These are phyloP conservation scores for Thinopyrum elongatum DNA, from an alignment of 176 grass and related monocot species.

Conservation along the genomic window DNA sequence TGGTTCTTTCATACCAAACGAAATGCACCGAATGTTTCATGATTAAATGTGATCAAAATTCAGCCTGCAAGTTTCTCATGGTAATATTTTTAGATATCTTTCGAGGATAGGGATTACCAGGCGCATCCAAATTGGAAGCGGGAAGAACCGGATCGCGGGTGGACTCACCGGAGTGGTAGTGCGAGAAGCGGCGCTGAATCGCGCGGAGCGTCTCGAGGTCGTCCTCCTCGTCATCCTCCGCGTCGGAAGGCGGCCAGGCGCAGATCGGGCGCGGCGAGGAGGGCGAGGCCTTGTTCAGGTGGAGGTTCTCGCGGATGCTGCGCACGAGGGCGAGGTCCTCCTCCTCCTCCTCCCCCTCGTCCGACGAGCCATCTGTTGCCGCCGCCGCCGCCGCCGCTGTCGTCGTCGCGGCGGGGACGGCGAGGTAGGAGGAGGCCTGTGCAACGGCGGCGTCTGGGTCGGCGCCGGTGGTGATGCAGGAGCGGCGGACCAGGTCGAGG, in stretches of 20 bases:
- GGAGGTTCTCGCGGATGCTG: conserved; percentile 60
- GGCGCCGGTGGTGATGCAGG: conserved; percentile 56
- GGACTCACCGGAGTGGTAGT: conserved; percentile 61
- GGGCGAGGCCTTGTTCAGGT: conserved; percentile 27
- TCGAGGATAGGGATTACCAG: not conserved
- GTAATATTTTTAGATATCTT: not conserved
- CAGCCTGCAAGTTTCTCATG: not conserved
- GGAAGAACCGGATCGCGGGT: not conserved
- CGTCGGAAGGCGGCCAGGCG: conserved; percentile 29
- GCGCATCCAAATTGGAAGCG: not conserved
- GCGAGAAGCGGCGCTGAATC: conserved; percentile 78
- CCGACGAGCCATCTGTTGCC: not conserved
- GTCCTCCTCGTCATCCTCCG: conserved; percentile 66
- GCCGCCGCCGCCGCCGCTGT: not conserved
- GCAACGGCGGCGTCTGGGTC: conserved; percentile 40
- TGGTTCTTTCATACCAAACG: not conserved
- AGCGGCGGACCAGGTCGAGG: conserved; percentile 59
- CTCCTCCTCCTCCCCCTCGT: conserved; percentile 32
- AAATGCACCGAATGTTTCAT: not conserved
- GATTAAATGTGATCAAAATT: not conserved
- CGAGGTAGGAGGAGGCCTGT: conserved; percentile 13
- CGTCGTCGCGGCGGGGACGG: not conserved
- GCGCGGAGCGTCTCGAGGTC: conserved; percentile 78
- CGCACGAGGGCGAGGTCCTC: conserved; percentile 55
- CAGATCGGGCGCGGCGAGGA: conserved; percentile 41